A percentile compares a stretch with the other conserved stretches of the same genome.
Evolutionary conservation across 331 rosid genomes (phyloP).

Genomic region (Cydonia oblonga): DNA sequence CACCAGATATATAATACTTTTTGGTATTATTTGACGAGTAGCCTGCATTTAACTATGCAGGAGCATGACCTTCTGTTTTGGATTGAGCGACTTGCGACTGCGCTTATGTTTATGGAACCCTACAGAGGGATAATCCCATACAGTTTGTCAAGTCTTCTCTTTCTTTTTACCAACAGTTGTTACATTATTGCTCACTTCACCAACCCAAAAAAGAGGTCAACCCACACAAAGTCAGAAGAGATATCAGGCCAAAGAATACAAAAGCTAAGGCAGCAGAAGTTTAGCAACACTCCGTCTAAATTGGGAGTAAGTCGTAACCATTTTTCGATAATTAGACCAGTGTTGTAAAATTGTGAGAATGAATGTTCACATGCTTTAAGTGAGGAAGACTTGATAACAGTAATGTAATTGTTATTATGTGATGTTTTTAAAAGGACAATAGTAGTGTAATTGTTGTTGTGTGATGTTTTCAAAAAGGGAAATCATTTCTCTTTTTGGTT

Average conservation of each 20-base stretch:
- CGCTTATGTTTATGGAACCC: background rate
- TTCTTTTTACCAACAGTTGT: background rate
- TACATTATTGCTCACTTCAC: background rate
- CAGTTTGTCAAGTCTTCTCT: background rate
- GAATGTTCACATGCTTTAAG: too few species aligned
- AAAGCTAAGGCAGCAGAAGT: background rate
- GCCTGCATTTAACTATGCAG: background rate
- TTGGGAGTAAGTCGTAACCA: background rate
- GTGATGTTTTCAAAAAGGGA: too few species aligned
- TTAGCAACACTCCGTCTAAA: background rate
- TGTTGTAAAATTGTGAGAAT: too few species aligned
- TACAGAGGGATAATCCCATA: background rate
- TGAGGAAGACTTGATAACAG: too few species aligned
- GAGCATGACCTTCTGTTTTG: background rate
- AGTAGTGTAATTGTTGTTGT: too few species aligned
- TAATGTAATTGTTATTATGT: too few species aligned
- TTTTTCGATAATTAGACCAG: background rate
- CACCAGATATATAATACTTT: background rate
- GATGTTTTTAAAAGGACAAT: too few species aligned
- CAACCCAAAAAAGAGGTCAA: background rate
- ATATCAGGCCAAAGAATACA: too few species aligned
- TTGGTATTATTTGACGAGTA: background rate
- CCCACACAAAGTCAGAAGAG: background rate
- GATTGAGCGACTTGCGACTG: background rate
- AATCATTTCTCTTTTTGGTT: too few species aligned